Evolutionary conservation across 495 filamentous ascomycete species (phyloP), one percentile per base, ranked within the genome.

Genomic region (Daldinia caldariorum): DNA sequence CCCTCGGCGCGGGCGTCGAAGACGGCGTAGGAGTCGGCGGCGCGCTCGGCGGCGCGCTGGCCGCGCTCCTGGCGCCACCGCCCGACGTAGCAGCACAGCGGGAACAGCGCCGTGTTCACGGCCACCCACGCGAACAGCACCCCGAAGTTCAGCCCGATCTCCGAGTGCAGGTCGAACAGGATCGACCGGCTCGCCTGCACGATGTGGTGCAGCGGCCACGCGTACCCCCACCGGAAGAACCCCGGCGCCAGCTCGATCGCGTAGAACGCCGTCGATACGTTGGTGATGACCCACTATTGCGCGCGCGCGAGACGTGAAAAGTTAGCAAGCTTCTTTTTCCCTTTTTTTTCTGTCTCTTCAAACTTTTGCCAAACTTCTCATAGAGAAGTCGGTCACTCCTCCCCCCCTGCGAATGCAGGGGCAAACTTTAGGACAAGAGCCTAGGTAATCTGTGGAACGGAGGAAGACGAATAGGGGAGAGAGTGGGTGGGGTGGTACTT

Each of bases 171-270:
- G 39, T 87, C 88, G 73, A 92, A 92, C 6, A 91, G 69, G 29
- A 89, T 88, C 2, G 85, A 86, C 22, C 88, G 80, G 6, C 84
- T 80, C n/a, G 84, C 88, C 74, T 89, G 83, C 57, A 92, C 89
- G 65, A 92, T 83, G 63, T 81, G 74, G 77, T 92, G 87, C 75
- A 92, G 78, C n/a, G 89, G 89, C 89, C 89, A 91, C 8, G 87
- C 89, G 79, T 89, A 90, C 0, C 89, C 90, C 87, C 89, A 92
- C 2, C 76, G 70, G 75, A 88, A 92, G 75, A 91, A 90, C 0
- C 75, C 77, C 0, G 87, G 84, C 7, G 86, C 84, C 20, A 92
- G 62, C 35, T 85, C 85, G 29, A 92, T 71, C 0, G 82, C 71
- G 78, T 92, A 90, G 76, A 93, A 92, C 0, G 82, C 81, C 0